Evolutionary conservation across 129 eudicot species (phyloP).

Genomic region (Saposhnikovia divaricata): DNA sequence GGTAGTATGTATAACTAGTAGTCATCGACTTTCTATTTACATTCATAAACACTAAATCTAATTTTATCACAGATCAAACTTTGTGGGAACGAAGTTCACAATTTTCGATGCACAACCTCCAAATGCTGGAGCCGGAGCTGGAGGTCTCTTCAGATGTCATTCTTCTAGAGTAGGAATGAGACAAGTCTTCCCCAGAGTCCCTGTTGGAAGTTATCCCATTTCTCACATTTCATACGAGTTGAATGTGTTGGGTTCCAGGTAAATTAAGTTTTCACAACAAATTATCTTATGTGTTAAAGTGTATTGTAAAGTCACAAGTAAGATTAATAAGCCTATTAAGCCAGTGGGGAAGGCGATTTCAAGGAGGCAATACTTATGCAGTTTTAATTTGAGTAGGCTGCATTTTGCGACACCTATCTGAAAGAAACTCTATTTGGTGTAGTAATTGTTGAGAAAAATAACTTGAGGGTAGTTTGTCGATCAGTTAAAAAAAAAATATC

Average conservation of each 20-base stretch:
- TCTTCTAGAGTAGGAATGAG: conserved; percentile 53
- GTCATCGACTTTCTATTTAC: neutral
- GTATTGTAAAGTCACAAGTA: too few relatives aligned
- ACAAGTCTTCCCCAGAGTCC: conserved; percentile 65
- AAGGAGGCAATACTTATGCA: too few relatives aligned
- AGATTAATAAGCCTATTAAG: too few relatives aligned
- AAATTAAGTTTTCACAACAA: conserved; percentile 1
- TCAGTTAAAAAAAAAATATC: too few relatives aligned
- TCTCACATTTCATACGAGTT: conserved; percentile 81
- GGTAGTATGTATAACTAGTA: conserved; percentile 26
- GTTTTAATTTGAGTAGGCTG: too few relatives aligned
- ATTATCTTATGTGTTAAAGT: neutral
- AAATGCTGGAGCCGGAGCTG: conserved; percentile 27
- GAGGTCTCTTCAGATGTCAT: conserved; percentile 37
- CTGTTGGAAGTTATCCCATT: conserved; percentile 68
- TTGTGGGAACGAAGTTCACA: conserved; percentile 87
- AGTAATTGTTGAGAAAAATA: too few relatives aligned
- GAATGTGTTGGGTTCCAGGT: conserved; percentile 91
- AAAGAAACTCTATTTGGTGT: too few relatives aligned
- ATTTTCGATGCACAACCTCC: conserved; percentile 80
- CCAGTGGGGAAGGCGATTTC: too few relatives aligned
- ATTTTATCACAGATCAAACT: conserved; percentile 53
- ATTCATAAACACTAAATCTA: neutral
- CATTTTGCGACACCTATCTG: too few relatives aligned
- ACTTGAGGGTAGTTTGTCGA: too few relatives aligned